Percentiles rank a stretch among this genome's conserved stretches.
Evolutionary conservation across 306 rosid species (phyloP).

Genomic region (Cucurbita ficifolia): DNA sequence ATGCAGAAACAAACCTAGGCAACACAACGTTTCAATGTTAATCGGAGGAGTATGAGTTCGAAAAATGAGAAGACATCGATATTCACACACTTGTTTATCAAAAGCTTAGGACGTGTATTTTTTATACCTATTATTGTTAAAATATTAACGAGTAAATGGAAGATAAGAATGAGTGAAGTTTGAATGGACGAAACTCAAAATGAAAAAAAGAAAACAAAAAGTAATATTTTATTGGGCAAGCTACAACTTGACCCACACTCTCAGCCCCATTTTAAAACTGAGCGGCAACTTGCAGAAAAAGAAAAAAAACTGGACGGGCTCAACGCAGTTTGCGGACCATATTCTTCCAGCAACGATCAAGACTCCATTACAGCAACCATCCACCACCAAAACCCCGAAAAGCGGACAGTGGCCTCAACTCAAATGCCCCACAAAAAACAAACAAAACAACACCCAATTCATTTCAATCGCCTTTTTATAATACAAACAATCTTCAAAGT

Average conservation of each 20-base stretch:
- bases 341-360: neutral
- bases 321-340: neutral
- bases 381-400: neutral
- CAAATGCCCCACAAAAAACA: neutral
- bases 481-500: neutral
- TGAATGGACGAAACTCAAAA: too few relatives aligned
- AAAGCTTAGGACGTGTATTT: too few relatives aligned
- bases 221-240: neutral
- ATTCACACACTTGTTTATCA: too few relatives aligned
- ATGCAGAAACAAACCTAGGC: too few relatives aligned
- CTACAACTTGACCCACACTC: neutral
- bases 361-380: neutral
- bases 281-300: neutral
- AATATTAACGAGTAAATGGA: too few relatives aligned
- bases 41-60: too few relatives aligned
- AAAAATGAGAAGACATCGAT: too few relatives aligned
- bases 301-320: neutral
- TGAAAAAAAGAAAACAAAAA: too few relatives aligned
- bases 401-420: too few relatives aligned
- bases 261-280: neutral
- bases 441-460: neutral
- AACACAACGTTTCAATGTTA: too few relatives aligned
- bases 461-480: neutral
- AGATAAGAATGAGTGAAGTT: too few relatives aligned
- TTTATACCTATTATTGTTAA: too few relatives aligned